Base-by-base conservation (phyloP, 163 green algal genomes). In the Chlamydomonas reinhardtii region DNA sequence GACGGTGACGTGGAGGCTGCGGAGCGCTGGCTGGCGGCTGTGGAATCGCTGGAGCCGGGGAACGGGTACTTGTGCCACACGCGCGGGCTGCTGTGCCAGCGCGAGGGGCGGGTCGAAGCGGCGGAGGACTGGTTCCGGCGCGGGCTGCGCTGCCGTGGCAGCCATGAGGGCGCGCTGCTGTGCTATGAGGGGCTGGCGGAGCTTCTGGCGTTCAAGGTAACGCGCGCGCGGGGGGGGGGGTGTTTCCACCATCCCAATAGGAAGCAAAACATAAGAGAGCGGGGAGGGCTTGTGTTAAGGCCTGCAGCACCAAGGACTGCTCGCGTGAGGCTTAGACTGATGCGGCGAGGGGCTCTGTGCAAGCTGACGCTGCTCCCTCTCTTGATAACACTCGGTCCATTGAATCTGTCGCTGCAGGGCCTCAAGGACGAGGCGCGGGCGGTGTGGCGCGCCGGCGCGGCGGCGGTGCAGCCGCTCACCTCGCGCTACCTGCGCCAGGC, bases 21-120 rank as follows among this genome's bases (percentile, higher is more conserved):
- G 17, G 61, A 93, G 73, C 29, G 76, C 27, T 14, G 77, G 73
- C 83, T 94, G 78, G 14, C 17, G 12, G 35, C 19, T n/a, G 31
- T 93, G 24, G 87, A 94, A 79, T 34, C 37, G 16, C 34, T 90
- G 25, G 88, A 96, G 5, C 80, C 91, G 4, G 34, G 27, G 34
- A 95, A 95, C 71, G 90, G 91, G 4, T 80, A 91, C 82, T 83
- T 95, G 83, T 96, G 92, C 83, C 81, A 95, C 83, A 93, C 91
- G 24, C 80, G 93, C 37, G 94, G 91, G 0, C 54, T 91, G 64
- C 76, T 94, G 85, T 82, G 88, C 35, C 88, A 93, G 84, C 83
- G 94, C 69, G 72, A 93, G 66, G 94, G 94, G 0, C 74, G 88
- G 35, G 37, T 92, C 61, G 79, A 74, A 6, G 77, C 78, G 12